Conservation (phyloP, 352 stramenopile species). For the Pythium folliculosum region DNA sequence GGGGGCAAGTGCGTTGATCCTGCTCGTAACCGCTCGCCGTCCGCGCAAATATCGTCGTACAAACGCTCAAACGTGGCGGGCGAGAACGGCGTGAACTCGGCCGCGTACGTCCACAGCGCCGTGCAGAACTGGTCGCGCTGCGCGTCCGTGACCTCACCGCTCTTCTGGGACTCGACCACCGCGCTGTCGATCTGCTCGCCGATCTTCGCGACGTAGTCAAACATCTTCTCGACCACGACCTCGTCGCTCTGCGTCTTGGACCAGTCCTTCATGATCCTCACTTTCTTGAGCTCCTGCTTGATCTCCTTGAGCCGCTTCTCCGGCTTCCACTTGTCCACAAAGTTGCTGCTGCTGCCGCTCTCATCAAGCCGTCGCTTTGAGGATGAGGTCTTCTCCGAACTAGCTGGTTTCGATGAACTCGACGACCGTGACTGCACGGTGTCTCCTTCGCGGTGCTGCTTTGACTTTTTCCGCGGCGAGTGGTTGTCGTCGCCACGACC, state of each 20-base stretch:
- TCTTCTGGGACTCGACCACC: constrained; percentile 48
- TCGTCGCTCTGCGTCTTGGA: constrained; percentile 81
- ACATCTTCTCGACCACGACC: constrained; percentile 85
- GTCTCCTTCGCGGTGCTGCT: constrained; percentile 41
- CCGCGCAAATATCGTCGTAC: constrained; percentile 84
- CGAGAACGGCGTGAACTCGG: constrained; percentile 74
- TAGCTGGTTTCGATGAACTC: constrained; percentile 15
- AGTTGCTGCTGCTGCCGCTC: constrained; percentile 34
- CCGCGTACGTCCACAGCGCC: constrained; percentile 79
- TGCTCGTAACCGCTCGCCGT: constrained; percentile 41
- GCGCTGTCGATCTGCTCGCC: constrained; percentile 79
- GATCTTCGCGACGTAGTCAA: constrained; percentile 86
- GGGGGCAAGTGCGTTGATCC: neutral
- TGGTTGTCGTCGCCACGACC: neutral
- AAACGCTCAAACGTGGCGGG: constrained; percentile 78
- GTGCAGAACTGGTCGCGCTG: constrained; percentile 80
- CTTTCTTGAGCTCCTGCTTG: constrained; percentile 83
- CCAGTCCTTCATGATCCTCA: constrained; percentile 84
- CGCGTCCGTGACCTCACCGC: constrained; percentile 17
- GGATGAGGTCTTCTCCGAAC: constrained; percentile 1
- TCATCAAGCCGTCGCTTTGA: constrained; percentile 42
- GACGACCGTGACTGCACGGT: constrained; percentile 27
- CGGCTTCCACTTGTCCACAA: constrained; percentile 79
- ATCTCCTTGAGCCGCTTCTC: constrained; percentile 77
- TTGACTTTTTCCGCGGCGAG: constrained; percentile 38